phyloP scores from a whole-genome alignment of 108 stramenopile genomes.

The Cylindrotheca closterium region DNA sequence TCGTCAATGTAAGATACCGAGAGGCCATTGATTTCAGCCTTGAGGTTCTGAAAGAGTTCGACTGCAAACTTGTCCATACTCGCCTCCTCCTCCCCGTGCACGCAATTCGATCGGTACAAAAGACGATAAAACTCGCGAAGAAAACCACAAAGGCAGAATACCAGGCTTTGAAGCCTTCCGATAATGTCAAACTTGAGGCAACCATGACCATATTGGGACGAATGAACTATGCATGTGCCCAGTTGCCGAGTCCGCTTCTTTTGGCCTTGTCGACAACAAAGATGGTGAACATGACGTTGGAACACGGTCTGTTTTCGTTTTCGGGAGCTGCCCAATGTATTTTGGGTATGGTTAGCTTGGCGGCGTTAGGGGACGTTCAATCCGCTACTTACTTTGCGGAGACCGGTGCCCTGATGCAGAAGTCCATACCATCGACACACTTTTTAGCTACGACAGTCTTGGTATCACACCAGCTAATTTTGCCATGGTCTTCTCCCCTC shows the following conservation, averaged over 20 bases:
- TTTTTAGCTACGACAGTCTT: no score
- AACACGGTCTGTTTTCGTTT: background rate
- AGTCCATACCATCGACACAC: no score
- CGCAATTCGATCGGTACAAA: background rate
- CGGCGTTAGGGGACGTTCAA: background rate
- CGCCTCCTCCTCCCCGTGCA: background rate
- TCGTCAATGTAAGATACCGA: background rate
- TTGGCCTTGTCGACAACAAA: background rate
- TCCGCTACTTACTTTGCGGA: background rate
- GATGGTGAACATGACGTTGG: background rate
- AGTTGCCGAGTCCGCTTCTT: background rate
- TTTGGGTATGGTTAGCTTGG: background rate
- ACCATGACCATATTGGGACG: background rate
- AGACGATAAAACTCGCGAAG: background rate
- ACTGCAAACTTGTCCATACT: background rate
- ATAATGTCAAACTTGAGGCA: background rate
- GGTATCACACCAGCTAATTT: no score
- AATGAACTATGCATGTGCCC: background rate
- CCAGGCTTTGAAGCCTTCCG: background rate
- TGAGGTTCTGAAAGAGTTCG: conserved; percentile 8
- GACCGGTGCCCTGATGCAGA: background rate
- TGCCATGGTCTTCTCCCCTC: no score
- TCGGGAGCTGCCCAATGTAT: background rate
- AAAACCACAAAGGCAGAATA: background rate
- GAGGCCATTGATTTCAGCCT: conserved; percentile 3